Conservation (phyloP, 108 stramenopile genomes). For the Skeletonema marinoi region DNA sequence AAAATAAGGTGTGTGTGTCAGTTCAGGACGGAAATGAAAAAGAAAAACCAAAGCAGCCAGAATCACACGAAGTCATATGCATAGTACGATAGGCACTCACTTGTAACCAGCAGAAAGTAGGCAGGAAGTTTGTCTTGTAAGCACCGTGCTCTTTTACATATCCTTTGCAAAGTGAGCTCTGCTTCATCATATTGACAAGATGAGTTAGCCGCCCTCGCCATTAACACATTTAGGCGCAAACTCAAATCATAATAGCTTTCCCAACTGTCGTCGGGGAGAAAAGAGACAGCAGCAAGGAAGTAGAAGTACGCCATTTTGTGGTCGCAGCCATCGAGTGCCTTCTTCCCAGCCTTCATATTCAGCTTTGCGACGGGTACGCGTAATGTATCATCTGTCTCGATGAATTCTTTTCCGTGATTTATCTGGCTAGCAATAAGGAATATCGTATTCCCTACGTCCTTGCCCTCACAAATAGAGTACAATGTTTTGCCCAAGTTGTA, state of each 20-base stretch:
- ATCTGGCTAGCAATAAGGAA: too few relatives aligned
- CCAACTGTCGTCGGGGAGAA: conserved; percentile 13
- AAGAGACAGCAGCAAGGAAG: conserved; percentile 2
- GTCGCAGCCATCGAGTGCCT: conserved; percentile 28
- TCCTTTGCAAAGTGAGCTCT: background rate
- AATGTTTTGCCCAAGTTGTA: too few relatives aligned
- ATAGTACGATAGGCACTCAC: background rate
- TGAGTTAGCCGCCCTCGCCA: background rate
- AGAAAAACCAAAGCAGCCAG: background rate
- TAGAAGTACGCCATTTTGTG: conserved; percentile 27
- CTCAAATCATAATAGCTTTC: background rate
- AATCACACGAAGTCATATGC: background rate
- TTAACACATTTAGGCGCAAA: background rate
- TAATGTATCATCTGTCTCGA: too few relatives aligned
- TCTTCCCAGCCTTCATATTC: conserved; percentile 13
- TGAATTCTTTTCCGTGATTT: too few relatives aligned
- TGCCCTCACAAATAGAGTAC: too few relatives aligned
- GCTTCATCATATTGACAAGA: background rate
- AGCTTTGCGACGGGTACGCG: too few relatives aligned
- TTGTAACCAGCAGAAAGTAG: background rate
- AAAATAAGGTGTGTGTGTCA: background rate
- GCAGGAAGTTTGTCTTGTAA: background rate
- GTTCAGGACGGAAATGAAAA: background rate
- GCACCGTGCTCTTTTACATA: background rate
- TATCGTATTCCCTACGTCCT: too few relatives aligned